Base-by-base conservation (phyloP, 2,329 filamentous ascomycete species). In the Clonostachys rhizophaga region DNA sequence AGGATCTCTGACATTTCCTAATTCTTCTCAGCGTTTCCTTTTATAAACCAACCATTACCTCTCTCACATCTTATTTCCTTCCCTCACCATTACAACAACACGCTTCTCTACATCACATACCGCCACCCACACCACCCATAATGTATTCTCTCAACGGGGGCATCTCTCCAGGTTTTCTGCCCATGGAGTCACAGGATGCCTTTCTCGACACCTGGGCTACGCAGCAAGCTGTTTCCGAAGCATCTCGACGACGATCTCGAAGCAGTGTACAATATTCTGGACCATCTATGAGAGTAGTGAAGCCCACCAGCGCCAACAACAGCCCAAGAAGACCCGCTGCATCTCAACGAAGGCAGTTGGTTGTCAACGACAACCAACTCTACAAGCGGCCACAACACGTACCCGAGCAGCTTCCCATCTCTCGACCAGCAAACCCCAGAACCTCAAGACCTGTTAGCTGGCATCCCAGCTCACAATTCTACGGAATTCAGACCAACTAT, bases 301-400 rank as follows among this genome's bases (percentile, higher is more conserved):
- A 89, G 64, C 81, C 84, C 13, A 78, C 69, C 53, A 87, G 84
- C 63, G 77, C 83, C 53, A 87, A 74, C 70, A 87, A 80, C 65
- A 89, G 86, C 62, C 86, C 85, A 13, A 9, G 24, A 30, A 30
- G 24, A 30, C 24, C 24, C 24, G 24, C 24, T 2, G 75, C 81
- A 55, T 71, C 73, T n/a, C n/a, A n/a, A n/a, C n/a, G n/a, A n/a
- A n/a, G n/a, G n/a, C n/a, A n/a, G n/a, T n/a, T n/a, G 3, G 61
- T 81, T 50, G 73, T 81, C 62, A 71, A 76, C 58, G 72, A 82
- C 52, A 62, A 52, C 62, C 74, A 49, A 68, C 66, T 51, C 67
- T 65, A 50, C 68, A 72, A 52, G 73, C 67, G 34, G 43, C 18
- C 33, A 33, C 46, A 50, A 44, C 46, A 74, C 44, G 74, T 76